These are phyloP conservation scores for Apodospora peruviana DNA, from an alignment of 495 filamentous ascomycete genomes.

Conservation along the genomic window DNA sequence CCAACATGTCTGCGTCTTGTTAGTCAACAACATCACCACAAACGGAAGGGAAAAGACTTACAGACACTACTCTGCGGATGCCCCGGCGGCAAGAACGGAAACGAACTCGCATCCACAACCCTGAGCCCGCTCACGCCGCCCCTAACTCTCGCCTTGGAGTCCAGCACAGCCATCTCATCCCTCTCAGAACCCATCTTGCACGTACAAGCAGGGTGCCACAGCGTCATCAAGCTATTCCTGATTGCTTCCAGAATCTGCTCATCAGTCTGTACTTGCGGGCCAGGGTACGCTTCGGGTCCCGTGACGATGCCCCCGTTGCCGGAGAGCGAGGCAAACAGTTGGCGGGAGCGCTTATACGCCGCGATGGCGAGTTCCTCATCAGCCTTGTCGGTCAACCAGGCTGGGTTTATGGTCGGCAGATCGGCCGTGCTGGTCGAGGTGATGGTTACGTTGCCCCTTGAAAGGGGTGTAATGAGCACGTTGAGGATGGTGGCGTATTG, in stretches of 20 bases:
- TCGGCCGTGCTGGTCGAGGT: conserved; percentile 33
- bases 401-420: conserved; percentile 49
- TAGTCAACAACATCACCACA: not conserved
- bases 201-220: conserved; percentile 50
- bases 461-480: conserved; percentile 42
- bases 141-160: conserved; percentile 45
- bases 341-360: conserved; percentile 47
- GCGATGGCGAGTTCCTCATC: conserved; percentile 53
- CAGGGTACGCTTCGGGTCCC: conserved; percentile 46
- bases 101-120: conserved; percentile 55
- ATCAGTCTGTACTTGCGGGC: conserved; percentile 41
- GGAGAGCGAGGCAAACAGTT: conserved; percentile 27
- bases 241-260: conserved; percentile 45
- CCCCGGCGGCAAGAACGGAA: conserved; percentile 52
- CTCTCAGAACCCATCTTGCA: conserved; percentile 44
- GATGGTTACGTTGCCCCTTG: conserved; percentile 53
- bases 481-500: conserved; percentile 41
- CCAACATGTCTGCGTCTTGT: conserved; percentile 36
- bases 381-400: conserved; percentile 46
- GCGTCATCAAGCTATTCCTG: conserved; percentile 28
- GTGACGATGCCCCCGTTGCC: conserved; percentile 24
- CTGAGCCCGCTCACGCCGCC: conserved; percentile 48
- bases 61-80: conserved; percentile 47
- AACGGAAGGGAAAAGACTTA: not conserved
- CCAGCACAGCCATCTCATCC: conserved; percentile 51